phyloP scores from a whole-genome alignment of 2,329 filamentous ascomycete species.

The Coniochaeta sp. region DNA sequence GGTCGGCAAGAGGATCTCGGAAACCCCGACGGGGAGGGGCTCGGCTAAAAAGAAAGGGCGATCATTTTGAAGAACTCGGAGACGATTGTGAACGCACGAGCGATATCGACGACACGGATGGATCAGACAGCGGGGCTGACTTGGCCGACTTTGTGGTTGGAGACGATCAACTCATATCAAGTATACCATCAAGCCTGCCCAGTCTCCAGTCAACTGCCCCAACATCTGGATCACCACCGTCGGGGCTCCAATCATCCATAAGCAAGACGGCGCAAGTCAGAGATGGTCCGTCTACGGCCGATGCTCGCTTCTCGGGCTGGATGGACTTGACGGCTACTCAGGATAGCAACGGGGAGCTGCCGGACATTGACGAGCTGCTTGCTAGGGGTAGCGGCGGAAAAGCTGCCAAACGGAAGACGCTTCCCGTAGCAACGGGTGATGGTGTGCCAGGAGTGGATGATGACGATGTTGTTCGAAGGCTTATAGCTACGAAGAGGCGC shows the following conservation, averaged over 20 bases:
- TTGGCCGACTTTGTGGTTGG: conserved; percentile 51
- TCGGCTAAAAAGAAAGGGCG: conserved; percentile 16
- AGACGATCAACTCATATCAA: conserved; percentile 33
- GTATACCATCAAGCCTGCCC: conserved; percentile 15
- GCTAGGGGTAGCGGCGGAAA: background rate
- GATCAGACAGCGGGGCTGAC: conserved; percentile 41
- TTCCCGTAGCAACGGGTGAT: background rate
- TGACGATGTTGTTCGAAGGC: background rate
- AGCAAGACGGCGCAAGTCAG: background rate
- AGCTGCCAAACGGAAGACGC: background rate
- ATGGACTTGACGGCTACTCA: background rate
- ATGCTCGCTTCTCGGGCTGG: background rate
- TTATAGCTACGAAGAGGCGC: background rate
- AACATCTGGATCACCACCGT: conserved; percentile 5
- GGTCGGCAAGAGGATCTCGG: background rate
- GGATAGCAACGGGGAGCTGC: background rate
- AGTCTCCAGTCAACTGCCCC: conserved; percentile 14
- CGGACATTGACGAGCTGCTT: background rate
- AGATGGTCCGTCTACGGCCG: background rate
- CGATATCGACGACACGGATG: conserved; percentile 36
- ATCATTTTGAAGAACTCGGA: conserved; percentile 39
- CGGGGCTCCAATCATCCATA: background rate
- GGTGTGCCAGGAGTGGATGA: background rate
- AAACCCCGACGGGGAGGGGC: conserved; percentile 1
- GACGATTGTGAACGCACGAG: conserved; percentile 45